Evolutionary conservation across 305 asterid genomes (phyloP), one percentile per base, ranked within the genome.

Genomic region (Coffea humblotiana): DNA sequence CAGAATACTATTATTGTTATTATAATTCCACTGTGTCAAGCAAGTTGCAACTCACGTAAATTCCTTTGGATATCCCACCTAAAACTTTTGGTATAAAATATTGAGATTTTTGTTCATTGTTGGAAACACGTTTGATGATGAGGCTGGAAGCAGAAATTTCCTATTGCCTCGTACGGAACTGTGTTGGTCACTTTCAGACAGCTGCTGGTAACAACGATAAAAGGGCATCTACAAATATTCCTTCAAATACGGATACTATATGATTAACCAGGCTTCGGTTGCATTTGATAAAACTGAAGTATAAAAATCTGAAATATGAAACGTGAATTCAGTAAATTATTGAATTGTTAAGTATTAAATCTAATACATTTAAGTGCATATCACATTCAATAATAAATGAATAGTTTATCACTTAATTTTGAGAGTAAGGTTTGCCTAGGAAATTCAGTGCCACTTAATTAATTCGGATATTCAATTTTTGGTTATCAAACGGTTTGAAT

Each of bases 101-200:
- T 16, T 52, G 25, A 48, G 37, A 52, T 73, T 80, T 47, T 37
- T 52, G 9, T 51, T 65, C 74, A 75, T 79, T 49, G 86, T 83
- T 80, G 86, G 82, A n/a, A 56, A 52, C 86, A 83, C 86, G 84
- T 56, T 74, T 80, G 51, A 51, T 65, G 47, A 68, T 77, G 32
- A 13, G 56, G 71, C n/a, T 71, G 75, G 74, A 65, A 23, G 52
- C 65, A 49, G 79, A 79, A 64, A 52, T 76, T 70, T 71, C 63
- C 45, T 40, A 8, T 63, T 79, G 43, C 79, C 52, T 66, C 73
- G 23, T 25, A 43, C 19, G 35, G 65, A 58, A 79, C 14, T 3
- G 49, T 58, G 75, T 75, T 76, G 76, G 79, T 83, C 81, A 76
- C 78, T 63, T 77, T 79, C 81, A 79, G 81, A 83, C 83, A 76